Conservation (phyloP, 139 green algal species). For the Raphidocelis subcapitata region DNA sequence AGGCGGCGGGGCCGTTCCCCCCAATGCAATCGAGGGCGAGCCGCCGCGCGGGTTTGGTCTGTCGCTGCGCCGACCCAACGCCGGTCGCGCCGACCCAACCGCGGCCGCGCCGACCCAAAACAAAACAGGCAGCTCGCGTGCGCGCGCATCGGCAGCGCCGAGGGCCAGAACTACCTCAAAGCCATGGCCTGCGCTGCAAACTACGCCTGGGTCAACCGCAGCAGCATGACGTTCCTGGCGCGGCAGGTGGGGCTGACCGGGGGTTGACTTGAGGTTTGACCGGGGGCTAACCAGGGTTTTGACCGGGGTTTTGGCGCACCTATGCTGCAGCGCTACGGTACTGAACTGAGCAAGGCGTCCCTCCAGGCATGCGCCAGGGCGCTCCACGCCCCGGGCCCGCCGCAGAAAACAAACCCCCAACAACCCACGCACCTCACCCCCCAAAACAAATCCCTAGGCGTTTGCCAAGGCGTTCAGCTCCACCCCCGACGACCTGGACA, state of each 20-base stretch:
- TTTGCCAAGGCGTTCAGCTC: constrained; percentile 83
- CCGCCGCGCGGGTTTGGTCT: too few relatives aligned
- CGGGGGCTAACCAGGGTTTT: too few relatives aligned
- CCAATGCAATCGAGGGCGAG: too few relatives aligned
- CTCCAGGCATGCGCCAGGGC: too few relatives aligned
- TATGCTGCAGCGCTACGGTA: too few relatives aligned
- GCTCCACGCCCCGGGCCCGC: too few relatives aligned
- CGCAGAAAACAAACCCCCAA: background rate
- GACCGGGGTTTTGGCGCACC: too few relatives aligned
- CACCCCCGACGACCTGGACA: constrained; percentile 85
- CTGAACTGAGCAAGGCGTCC: too few relatives aligned
- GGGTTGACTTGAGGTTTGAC: background rate
- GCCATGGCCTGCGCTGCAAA: constrained; percentile 91
- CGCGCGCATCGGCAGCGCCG: constrained; percentile 69
- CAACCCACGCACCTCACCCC: too few relatives aligned
- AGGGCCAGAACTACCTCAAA: constrained; percentile 82
- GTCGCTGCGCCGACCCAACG: too few relatives aligned
- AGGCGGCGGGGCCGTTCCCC: too few relatives aligned
- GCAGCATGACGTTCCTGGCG: constrained; percentile 83
- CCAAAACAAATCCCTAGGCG: constrained; percentile 59
- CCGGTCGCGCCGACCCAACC: too few relatives aligned
- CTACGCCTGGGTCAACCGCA: constrained; percentile 92
- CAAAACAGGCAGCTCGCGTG: constrained; percentile 78
- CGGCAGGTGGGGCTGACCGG: constrained; percentile 48
- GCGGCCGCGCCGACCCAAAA: background rate